Evolutionary conservation across 2,329 filamentous ascomycete genomes (phyloP).

Genomic region (Eutypa lata): DNA sequence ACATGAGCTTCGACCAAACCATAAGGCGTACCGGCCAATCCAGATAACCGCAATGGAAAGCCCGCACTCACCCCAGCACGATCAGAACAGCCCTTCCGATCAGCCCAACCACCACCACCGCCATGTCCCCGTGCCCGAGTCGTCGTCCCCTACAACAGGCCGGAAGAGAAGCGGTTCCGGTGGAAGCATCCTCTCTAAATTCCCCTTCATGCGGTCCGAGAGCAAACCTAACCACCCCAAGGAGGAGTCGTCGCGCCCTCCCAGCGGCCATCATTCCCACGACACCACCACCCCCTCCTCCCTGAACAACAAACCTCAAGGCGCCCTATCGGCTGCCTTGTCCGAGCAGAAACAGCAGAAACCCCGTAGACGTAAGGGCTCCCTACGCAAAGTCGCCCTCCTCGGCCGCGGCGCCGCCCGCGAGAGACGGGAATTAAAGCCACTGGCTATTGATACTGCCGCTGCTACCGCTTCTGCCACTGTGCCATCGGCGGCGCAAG

Average conservation of each 20-base stretch:
- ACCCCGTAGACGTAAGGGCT: conserved; percentile 73
- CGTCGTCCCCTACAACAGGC: conserved; percentile 22
- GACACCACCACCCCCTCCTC: no score
- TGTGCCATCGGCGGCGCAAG: no score
- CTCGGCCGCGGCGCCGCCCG: conserved; percentile 69
- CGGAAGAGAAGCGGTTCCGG: conserved; percentile 55
- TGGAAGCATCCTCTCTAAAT: conserved; percentile 63
- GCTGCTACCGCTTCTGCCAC: conserved; percentile 6
- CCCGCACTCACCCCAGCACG: background rate
- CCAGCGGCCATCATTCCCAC: no score
- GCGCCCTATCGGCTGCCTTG: conserved; percentile 28
- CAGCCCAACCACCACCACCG: conserved; percentile 23
- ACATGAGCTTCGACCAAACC: background rate
- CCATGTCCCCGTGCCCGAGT: conserved; percentile 24
- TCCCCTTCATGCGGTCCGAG: conserved; percentile 62
- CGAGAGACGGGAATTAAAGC: conserved; percentile 52
- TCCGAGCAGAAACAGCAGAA: conserved; percentile 43
- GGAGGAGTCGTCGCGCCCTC: conserved; percentile 21
- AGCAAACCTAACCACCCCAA: conserved; percentile 26
- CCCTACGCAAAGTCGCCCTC: conserved; percentile 81
- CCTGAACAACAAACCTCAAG: conserved; percentile 17
- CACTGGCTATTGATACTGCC: conserved; percentile 40
- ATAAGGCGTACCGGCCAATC: background rate
- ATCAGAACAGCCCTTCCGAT: background rate
- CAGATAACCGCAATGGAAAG: background rate